These are phyloP conservation scores for Xylaria sp. DNA, from an alignment of 495 filamentous ascomycete species.

Conservation along the genomic window DNA sequence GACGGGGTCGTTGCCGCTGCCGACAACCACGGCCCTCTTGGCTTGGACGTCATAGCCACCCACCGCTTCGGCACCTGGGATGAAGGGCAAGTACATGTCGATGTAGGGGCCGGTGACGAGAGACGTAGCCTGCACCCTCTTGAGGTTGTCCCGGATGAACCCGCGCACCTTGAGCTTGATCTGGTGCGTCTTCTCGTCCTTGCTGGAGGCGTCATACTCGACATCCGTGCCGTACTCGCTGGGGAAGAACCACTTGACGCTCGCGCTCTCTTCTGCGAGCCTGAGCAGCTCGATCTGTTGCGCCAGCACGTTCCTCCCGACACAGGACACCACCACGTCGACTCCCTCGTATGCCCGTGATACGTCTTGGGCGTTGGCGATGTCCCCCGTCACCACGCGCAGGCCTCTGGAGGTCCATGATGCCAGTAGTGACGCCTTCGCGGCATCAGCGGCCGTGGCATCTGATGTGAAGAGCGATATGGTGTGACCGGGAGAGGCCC, in stretches of 20 bases:
- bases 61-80: conserved; percentile 41
- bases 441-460: conserved; percentile 49
- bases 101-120: conserved; percentile 75
- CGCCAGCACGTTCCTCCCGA: conserved; percentile 65
- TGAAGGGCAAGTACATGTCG: conserved; percentile 65
- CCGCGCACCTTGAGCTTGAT: conserved; percentile 70
- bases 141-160: conserved; percentile 58
- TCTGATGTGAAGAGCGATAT: conserved; percentile 70
- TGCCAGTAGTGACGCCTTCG: conserved; percentile 57
- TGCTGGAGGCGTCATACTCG: conserved; percentile 66
- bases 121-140: conserved; percentile 67
- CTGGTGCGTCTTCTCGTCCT: conserved; percentile 71
- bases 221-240: conserved; percentile 80
- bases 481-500: conserved; percentile 55
- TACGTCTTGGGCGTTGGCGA: conserved; percentile 60
- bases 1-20: conserved; percentile 60
- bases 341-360: conserved; percentile 61
- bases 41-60: conserved; percentile 63
- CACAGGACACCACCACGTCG: conserved; percentile 70
- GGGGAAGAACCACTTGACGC: conserved; percentile 71
- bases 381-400: conserved; percentile 65
- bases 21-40: conserved; percentile 66
- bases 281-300: conserved; percentile 65
- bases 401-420: conserved; percentile 57
- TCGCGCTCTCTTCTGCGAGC: conserved; percentile 61